These are phyloP conservation scores for Taiwanofungus camphoratus DNA, from an alignment of 1,284 basidiomycete genomes.

Conservation along the genomic window DNA sequence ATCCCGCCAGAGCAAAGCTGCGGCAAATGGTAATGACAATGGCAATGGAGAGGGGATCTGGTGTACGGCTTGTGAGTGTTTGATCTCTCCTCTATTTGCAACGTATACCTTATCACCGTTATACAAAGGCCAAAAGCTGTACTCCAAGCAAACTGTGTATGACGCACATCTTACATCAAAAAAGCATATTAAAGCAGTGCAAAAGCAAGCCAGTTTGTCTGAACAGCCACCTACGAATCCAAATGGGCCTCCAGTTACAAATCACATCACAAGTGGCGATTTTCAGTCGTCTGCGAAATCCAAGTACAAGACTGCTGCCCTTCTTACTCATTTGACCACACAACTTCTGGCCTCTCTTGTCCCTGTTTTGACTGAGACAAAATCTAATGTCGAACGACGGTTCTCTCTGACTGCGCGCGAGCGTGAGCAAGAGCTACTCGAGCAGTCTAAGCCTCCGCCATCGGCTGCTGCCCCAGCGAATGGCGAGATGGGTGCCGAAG, in stretches of 20 bases:
- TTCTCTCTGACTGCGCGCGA: slow-evolving; percentile 96
- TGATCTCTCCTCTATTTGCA: too few relatives aligned
- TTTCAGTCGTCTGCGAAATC: slow-evolving; percentile 41
- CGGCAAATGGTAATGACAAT: slow-evolving; percentile 36
- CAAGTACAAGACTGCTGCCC: slow-evolving; percentile 66
- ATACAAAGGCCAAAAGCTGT: slow-evolving; percentile 79
- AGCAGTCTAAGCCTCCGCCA: slow-evolving; percentile 68
- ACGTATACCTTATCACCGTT: neutral
- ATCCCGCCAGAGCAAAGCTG: slow-evolving; percentile 31
- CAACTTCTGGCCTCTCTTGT: slow-evolving; percentile 62
- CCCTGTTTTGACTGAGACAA: slow-evolving; percentile 79
- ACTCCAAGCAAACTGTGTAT: slow-evolving; percentile 97
- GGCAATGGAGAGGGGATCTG: slow-evolving; percentile 70
- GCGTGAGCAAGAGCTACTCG: slow-evolving; percentile 88
- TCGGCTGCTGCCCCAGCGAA: slow-evolving; percentile 39
- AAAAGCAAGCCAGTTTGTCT: slow-evolving; percentile 56
- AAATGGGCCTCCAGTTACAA: slow-evolving; percentile 45
- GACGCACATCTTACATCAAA: slow-evolving; percentile 93
- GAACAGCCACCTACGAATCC: slow-evolving; percentile 51
- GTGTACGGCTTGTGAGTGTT: slow-evolving; percentile 87
- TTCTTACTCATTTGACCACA: slow-evolving; percentile 67
- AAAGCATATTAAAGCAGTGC: slow-evolving; percentile 88
- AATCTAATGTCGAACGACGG: slow-evolving; percentile 92
- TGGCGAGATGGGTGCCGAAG: slow-evolving; percentile 53
- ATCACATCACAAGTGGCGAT: slow-evolving; percentile 18